These are phyloP conservation scores for Ophioceras dolichostomum DNA, from an alignment of 2,329 filamentous ascomycete genomes.

Conservation along the genomic window DNA sequence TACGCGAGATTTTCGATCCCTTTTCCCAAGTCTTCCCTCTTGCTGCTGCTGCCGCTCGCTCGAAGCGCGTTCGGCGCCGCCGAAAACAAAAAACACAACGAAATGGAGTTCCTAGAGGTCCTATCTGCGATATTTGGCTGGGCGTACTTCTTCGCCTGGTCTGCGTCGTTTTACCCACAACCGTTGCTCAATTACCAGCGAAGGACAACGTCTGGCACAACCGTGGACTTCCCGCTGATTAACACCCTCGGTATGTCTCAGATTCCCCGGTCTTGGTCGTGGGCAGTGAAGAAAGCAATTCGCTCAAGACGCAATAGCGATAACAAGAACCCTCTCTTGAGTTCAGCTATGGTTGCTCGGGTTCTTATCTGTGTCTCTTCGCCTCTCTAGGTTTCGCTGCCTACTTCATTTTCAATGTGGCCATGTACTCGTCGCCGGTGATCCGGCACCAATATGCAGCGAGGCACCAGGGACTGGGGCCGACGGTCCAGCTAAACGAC, in stretches of 20 bases:
- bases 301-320: too few relatives aligned
- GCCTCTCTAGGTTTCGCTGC: conserved; percentile 49
- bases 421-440: conserved; percentile 67
- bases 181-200: conserved; percentile 67
- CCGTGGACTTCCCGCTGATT: conserved; percentile 75
- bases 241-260: conserved; percentile 47
- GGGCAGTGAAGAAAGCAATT: too few relatives aligned
- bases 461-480: conserved; percentile 61
- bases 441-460: conserved; percentile 75
- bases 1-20: too few relatives aligned
- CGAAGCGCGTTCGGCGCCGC: too few relatives aligned
- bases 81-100: too few relatives aligned
- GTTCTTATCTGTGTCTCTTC: background rate
- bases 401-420: conserved; percentile 63
- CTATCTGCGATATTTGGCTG: conserved; percentile 56
- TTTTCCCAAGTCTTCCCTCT: too few relatives aligned
- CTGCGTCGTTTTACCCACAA: conserved; percentile 86
- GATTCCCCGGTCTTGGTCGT: too few relatives aligned
- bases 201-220: conserved; percentile 68
- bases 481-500: conserved; percentile 84
- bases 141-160: conserved; percentile 70
- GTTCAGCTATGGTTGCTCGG: background rate
- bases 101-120: conserved; percentile 26
- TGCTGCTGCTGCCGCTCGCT: too few relatives aligned
- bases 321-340: too few relatives aligned